These are phyloP conservation scores for Striga hermonthica DNA, from an alignment of 305 asterid genomes.

Conservation along the genomic window DNA sequence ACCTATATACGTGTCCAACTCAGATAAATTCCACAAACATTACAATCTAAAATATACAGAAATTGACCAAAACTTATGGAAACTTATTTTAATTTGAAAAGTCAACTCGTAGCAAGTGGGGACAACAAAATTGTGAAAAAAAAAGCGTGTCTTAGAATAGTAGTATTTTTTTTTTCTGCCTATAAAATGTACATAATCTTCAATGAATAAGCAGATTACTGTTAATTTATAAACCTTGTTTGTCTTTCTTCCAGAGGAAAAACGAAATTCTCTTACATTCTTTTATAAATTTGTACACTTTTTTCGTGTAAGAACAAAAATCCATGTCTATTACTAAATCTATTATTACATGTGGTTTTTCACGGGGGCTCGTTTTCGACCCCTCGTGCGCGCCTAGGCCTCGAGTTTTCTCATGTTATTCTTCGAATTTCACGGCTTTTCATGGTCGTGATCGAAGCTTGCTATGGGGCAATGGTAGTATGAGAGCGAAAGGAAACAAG, in stretches of 20 bases:
- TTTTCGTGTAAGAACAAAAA: background rate
- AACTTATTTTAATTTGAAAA: slow-evolving; percentile 22
- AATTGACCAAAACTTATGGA: background rate
- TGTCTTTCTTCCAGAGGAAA: background rate
- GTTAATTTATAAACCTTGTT: slow-evolving; percentile 4
- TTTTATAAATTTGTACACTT: no score
- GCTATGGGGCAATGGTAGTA: slow-evolving; percentile 8
- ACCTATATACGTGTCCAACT: slow-evolving; percentile 5
- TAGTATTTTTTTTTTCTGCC: slow-evolving; percentile 7
- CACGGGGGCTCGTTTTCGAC: slow-evolving; percentile 20
- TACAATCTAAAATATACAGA: background rate
- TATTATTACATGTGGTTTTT: slow-evolving; percentile 1
- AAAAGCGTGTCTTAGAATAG: slow-evolving; percentile 36
- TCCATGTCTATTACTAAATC: slow-evolving; percentile 31
- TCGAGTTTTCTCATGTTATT: slow-evolving; percentile 22
- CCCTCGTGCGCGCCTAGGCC: slow-evolving; percentile 13
- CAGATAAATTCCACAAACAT: background rate
- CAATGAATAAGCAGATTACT: background rate
- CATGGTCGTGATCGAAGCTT: slow-evolving; percentile 17
- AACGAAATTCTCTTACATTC: background rate
- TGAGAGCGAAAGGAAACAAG: slow-evolving; percentile 6
- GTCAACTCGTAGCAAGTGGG: slow-evolving; percentile 29
- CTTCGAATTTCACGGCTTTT: slow-evolving; percentile 15
- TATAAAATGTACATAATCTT: slow-evolving; percentile 24
- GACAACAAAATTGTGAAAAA: background rate